Evolutionary conservation across 192 early-diverging fungal genomes (phyloP).

Genomic region (Coemansia sp.): DNA sequence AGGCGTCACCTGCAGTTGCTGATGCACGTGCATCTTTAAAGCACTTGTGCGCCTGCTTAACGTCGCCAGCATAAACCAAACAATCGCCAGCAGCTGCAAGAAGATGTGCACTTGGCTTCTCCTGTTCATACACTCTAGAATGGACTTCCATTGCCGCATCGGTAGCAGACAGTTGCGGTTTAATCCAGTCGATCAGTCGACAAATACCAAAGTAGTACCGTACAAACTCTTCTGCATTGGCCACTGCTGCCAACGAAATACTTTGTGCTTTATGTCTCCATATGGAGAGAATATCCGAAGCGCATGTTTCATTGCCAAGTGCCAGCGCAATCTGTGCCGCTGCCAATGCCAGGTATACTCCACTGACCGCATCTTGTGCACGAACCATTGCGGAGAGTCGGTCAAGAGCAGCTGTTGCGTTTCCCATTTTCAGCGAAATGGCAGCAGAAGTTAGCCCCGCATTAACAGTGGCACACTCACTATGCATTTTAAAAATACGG

Average conservation of each 20-base stretch:
- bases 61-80: slow-evolving; percentile 26
- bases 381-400: slow-evolving; percentile 28
- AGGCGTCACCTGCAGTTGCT: background rate
- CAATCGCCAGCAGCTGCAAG: slow-evolving; percentile 36
- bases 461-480: slow-evolving; percentile 4
- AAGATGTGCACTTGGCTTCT: slow-evolving; percentile 5
- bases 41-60: slow-evolving; percentile 12
- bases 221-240: slow-evolving; percentile 16
- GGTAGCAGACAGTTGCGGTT: background rate
- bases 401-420: slow-evolving; percentile 20
- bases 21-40: slow-evolving; percentile 14
- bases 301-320: slow-evolving; percentile 23
- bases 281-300: slow-evolving; percentile 12
- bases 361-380: slow-evolving; percentile 6
- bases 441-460: slow-evolving; percentile 30
- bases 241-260: slow-evolving; percentile 10
- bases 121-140: slow-evolving; percentile 2
- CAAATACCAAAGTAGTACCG: slow-evolving; percentile 42
- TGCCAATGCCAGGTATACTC: slow-evolving; percentile 20
- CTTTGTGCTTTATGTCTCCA: slow-evolving; percentile 31
- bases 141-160: slow-evolving; percentile 25
- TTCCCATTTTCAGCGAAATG: slow-evolving; percentile 21
- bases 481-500: slow-evolving; percentile 12
- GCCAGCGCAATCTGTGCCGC: slow-evolving; percentile 35
- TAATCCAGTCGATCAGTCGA: slow-evolving; percentile 23